Conservation (phyloP, 148 eudicot species). For the Rhododendron simsii region DNA sequence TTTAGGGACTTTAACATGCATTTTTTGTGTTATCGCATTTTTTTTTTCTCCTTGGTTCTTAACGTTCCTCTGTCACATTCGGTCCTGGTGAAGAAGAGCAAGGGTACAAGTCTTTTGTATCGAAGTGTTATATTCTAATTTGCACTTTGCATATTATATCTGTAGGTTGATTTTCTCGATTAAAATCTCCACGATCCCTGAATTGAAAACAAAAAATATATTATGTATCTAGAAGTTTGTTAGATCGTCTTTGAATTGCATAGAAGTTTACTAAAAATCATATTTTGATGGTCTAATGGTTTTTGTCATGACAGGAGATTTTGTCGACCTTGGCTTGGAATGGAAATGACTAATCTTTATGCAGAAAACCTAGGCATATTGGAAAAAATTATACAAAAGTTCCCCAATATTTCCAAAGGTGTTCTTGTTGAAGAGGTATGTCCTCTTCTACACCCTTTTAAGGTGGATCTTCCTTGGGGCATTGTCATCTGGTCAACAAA, state of each 20-base stretch:
- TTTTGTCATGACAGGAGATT: not conserved
- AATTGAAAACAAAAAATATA: too few species aligned
- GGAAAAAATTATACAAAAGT: not conserved
- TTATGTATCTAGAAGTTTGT: too few species aligned
- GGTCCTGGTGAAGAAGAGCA: not conserved
- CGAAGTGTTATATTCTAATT: not conserved
- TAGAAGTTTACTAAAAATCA: not conserved
- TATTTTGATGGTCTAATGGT: not conserved
- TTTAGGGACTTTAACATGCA: not conserved
- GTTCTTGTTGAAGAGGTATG: not conserved
- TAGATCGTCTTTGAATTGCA: too few species aligned
- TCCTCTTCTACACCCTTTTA: not conserved
- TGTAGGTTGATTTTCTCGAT: too few species aligned
- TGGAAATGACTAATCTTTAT: not conserved
- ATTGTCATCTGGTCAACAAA: too few species aligned
- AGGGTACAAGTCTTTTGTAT: not conserved
- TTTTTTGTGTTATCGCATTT: too few species aligned
- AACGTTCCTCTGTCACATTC: not conserved
- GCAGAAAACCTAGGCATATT: not conserved
- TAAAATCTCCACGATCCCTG: too few species aligned
- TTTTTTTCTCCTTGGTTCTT: not conserved
- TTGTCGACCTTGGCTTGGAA: not conserved
- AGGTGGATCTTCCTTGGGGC: not conserved
- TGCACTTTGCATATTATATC: not conserved
- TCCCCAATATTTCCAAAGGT: not conserved